Base-by-base conservation (phyloP, 2,329 filamentous ascomycete species). In the Colletotrichum filicis region DNA sequence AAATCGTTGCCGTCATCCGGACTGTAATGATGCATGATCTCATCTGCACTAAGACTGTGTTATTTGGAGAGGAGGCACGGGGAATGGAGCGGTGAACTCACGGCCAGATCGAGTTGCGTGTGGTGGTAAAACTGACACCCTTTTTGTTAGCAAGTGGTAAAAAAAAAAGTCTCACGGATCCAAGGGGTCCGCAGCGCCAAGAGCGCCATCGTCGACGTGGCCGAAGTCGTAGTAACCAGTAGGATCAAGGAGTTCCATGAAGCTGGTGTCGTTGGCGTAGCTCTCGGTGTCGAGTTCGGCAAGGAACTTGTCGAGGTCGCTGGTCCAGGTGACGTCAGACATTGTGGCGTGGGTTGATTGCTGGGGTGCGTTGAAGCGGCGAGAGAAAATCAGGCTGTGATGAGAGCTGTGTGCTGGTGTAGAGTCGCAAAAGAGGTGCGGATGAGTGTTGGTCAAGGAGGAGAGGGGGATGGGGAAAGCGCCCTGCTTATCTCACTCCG, bases 101-200 rank as follows among this genome's bases (percentile, higher is more conserved):
- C 30, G 2, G 30, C 24, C 24, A 3, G 3, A 24, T 22, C 22
- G 22, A 22, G n/a, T n/a, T n/a, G n/a, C n/a, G n/a, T n/a, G n/a
- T n/a, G n/a, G n/a, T n/a, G n/a, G n/a, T n/a, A n/a, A n/a, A n/a
- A n/a, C n/a, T n/a, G 22, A 75, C 78, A 79, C 78, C 79, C 78
- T 80, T 76, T 79, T 80, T 80, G 75, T 80, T 79, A 80, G 79
- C 77, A 77, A 71, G 4, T 61, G 56, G 19, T 75, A 78, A 79
- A 80, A 79, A 79, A 80, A 79, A 80, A 79, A 76, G 30, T 58
- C 61, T 79, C 75, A 80, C 79, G 62, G 53, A 73, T 79, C 75
- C 64, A 56, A 46, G 30, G 64, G 12, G 3, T 42, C 60, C 66
- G 68, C 71, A 77, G 74, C 71, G 67, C 71, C 76, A 52, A n/a